phyloP scores from a whole-genome alignment of 352 stramenopile species.

The Pythium biforme region DNA sequence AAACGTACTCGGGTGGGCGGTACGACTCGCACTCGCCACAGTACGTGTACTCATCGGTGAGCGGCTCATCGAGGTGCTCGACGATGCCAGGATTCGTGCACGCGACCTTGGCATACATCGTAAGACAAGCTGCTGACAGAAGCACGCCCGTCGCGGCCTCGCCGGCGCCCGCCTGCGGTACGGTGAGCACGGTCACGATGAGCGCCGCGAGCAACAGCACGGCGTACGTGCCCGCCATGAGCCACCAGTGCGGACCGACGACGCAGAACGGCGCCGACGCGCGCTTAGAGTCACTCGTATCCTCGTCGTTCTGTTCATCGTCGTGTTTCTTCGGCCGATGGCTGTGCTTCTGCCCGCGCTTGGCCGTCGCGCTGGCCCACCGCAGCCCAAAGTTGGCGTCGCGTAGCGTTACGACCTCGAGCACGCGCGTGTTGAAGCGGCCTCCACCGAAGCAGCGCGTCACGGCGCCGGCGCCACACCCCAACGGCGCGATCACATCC shows the following conservation, averaged over 20 bases:
- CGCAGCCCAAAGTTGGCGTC: conserved; percentile 55
- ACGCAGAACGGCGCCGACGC: conserved; percentile 43
- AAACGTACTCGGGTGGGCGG: conserved; percentile 59
- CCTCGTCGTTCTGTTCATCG: neutral
- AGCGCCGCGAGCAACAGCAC: conserved; percentile 45
- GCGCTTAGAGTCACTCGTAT: neutral
- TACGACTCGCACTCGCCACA: conserved; percentile 82
- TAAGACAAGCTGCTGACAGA: conserved; percentile 52
- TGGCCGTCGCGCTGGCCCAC: conserved; percentile 27
- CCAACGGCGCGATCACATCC: conserved; percentile 10
- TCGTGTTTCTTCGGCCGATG: conserved; percentile 1
- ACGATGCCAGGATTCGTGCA: conserved; percentile 77
- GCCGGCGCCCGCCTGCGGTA: conserved; percentile 35
- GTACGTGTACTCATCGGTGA: conserved; percentile 66
- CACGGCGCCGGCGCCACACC: neutral
- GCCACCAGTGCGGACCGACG: conserved; percentile 76
- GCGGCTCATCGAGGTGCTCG: conserved; percentile 34
- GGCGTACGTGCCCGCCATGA: conserved; percentile 64
- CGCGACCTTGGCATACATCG: conserved; percentile 70
- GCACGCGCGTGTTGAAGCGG: conserved; percentile 1
- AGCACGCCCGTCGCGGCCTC: conserved; percentile 55
- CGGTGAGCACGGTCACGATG: conserved; percentile 51
- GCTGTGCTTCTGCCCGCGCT: neutral
- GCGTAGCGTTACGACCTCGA: conserved; percentile 59
- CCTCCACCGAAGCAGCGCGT: neutral